Evolutionary conservation across 345 rosid species (phyloP), one percentile per base, ranked within the genome.

Genomic region (Diplotaxis tenuifolia): DNA sequence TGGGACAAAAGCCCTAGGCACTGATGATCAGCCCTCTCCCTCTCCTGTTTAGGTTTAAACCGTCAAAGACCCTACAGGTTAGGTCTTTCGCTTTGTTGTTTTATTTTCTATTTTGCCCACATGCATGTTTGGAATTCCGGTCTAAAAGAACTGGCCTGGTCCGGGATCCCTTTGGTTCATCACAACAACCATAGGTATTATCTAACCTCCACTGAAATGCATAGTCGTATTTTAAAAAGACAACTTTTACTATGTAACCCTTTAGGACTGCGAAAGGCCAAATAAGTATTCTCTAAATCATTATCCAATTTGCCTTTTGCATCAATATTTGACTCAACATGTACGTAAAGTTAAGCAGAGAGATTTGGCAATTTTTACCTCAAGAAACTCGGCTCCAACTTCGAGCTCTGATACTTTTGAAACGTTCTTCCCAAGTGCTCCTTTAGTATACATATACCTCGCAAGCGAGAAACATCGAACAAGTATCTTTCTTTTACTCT

Each of bases 381-480:
- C 86, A 1, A 90, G 90, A 75, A 93, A 90, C 50, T 87, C 87
- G 7, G 96, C 96, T 25, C 96, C 96, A 18, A 84, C 83, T 77
- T 82, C 31, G 14, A 90, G 84, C 40, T 87, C 86, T 34, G 87
- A 82, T 63, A 85, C 87, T 69, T 82, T 82, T 4, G 83, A 82
- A 40, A 83, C 76, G 60, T 75, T 63, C 77, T 81, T 70, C 4
- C 22, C 81, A 9, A 68, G 73, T 28, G 67, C 76, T 9, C 96
- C 90, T 2, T 52, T 68, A 23, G 74, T 49, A 58, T 86, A 89
- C 64, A 90, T 75, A 50, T 85, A 58, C 75, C 71, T 91, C 10
- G 96, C 98, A 40, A 88, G 82, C 1, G 92, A 88, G 84, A 91
- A 93, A 74, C 97, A 91, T 31, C 86, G 69, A 27, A 89, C 54